Evolutionary conservation across 768 basidiomycete genomes (phyloP).

Genomic region (Termitomyces sp.): DNA sequence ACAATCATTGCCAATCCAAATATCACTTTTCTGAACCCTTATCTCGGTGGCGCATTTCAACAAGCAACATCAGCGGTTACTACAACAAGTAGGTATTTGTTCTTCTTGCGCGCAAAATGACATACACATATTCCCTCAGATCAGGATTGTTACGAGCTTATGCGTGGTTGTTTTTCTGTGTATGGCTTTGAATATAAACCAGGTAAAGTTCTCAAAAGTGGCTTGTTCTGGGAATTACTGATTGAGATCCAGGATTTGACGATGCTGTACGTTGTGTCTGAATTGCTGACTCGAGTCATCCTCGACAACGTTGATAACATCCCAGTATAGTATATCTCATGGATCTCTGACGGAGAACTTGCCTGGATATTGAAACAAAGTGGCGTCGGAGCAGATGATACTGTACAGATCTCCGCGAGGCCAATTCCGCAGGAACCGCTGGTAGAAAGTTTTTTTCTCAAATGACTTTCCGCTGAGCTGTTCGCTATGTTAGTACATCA

Average conservation of each 20-base stretch:
- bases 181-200: constrained; percentile 85
- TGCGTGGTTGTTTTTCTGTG: constrained; percentile 47
- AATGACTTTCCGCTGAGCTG: not conserved
- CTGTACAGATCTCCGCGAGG: constrained; percentile 58
- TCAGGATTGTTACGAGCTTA: constrained; percentile 63
- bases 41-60: constrained; percentile 74
- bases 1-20: constrained; percentile 48
- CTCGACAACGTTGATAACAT: not conserved
- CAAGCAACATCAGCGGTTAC: constrained; percentile 77
- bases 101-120: not conserved
- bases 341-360: constrained; percentile 58
- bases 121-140: constrained; percentile 30
- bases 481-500: constrained; percentile 67
- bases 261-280: constrained; percentile 38
- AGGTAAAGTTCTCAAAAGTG: constrained; percentile 26
- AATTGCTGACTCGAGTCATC: not conserved
- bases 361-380: constrained; percentile 67
- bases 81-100: constrained; percentile 40
- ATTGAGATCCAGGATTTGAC: constrained; percentile 32
- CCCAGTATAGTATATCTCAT: constrained; percentile 61
- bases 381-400: constrained; percentile 52
- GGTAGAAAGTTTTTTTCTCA: constrained; percentile 31
- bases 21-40: constrained; percentile 55
- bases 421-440: constrained; percentile 82
- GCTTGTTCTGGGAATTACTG: not conserved